Base-by-base conservation (phyloP, 2,329 filamentous ascomycete genomes). In the Scopulariopsis brevicaulis region DNA sequence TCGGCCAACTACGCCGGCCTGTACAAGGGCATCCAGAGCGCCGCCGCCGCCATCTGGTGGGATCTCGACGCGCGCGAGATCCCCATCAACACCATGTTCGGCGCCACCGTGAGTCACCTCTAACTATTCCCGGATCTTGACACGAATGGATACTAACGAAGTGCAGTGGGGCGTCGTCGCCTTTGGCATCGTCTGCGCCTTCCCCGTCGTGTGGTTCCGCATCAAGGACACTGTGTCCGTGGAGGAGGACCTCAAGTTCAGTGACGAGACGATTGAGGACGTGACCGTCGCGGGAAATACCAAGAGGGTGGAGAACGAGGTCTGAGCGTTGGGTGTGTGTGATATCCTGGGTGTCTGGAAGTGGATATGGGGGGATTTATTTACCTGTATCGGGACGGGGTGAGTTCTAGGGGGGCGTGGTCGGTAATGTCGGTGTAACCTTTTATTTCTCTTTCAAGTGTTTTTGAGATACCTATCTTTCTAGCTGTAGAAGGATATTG, bases 1-100 rank as follows among this genome's bases (percentile, higher is more conserved):
- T 82, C 93, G 32, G 92, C 93, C 74, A 96, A 96, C 77, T 87
- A 93, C 67, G 88, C 90, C 50, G 92, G 89, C 62, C 92, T 89
- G 77, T 94, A 94, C 81, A 94, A 94, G 63, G 68, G 74, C 55
- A 88, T 96, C 62, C 90, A 96, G 71, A 93, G 89, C n/a, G 89
- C 89, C 20, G 90, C 90, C 64, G 85, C 86, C 3, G 90, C 88
- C 59, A 81, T 92, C 65, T 87, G 83, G 65, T 89, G 83, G 84
- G 80, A 83, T 28, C 70, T 94, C 57, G 89, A 94, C 66, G 78
- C 77, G 28, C 59, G 79, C 37, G 73, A 81, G 48, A 78, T 80
- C 35, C 74, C 85, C 0, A 95, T 82, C 73, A 84, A 87, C 75
- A 80, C 78, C 63, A 82, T 91, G 64, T 93, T 95, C 64, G 87